Base-by-base conservation (phyloP, 768 basidiomycete genomes). In the Collybia sordida region DNA sequence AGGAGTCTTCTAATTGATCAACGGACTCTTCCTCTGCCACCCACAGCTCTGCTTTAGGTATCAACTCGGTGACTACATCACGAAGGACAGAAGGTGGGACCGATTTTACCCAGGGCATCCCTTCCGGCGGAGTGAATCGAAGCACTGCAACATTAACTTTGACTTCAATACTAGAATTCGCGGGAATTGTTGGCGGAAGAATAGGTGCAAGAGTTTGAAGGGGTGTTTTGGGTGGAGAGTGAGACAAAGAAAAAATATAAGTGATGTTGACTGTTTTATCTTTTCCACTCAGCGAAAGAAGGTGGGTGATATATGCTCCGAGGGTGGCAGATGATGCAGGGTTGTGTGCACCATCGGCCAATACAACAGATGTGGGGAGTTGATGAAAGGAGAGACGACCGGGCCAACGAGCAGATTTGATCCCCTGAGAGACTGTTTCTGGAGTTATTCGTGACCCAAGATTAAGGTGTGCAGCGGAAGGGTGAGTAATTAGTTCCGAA, bases 271-370 rank as follows among this genome's bases (percentile, higher is more conserved):
- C 50, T 5, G 61, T 42, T 21, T 57, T 48, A 21, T 65, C 49
- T n/a, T 42, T 42, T 37, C 55, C 31, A 24, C 45, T 37, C 12
- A 56, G 47, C 12, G 62, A 46, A 50, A 66, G 39, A 59, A 68
- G 54, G 69, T 73, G 40, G 69, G 66, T 47, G 49, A 95, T 69
- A 63, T 92, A 98, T 2, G 72, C 63, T 6, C 83, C 77, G 9
- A 98, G 80, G 0, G 80, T 80, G 23, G 65, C 55, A 0, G 93
- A 79, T 0, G 93, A 93, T 5, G 90, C 85, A 6, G 84, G 70
- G 63, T 98, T 99, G 65, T 98, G 97, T 0, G 97, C 96, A 3
- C 97, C 97, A 60, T 99, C 97, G 4, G 86, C 88, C 9, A 98
- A 77, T 11, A 95, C 67, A 6, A 78, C 54, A 14, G 60, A 50